Percentiles rank a stretch among this genome's conserved stretches.
Evolutionary conservation across 352 stramenopile genomes (phyloP).

Genomic region (Detonula confervacea): DNA sequence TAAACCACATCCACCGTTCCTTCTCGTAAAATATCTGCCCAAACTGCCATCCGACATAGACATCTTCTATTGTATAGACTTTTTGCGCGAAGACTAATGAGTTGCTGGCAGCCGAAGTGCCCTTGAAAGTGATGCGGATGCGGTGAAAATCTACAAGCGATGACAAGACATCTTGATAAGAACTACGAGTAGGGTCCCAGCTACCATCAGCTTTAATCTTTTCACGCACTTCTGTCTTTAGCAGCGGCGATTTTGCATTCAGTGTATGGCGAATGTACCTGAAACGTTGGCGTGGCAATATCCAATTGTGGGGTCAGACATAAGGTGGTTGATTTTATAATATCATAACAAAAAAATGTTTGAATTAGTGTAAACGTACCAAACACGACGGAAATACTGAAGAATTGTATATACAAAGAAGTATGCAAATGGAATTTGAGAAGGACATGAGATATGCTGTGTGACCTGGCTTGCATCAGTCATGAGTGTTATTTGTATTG

Average conservation of each 20-base stretch:
- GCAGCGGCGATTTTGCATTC: conserved; percentile 24
- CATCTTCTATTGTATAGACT: conserved; percentile 36
- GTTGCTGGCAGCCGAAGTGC: conserved; percentile 28
- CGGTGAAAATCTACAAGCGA: conserved; percentile 31
- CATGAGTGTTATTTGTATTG: no score
- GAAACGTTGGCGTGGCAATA: no score
- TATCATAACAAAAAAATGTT: no score
- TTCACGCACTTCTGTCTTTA: conserved; percentile 17
- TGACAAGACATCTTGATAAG: conserved; percentile 26
- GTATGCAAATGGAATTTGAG: no score
- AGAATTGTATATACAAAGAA: no score
- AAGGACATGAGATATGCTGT: no score
- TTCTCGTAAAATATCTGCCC: conserved; percentile 39
- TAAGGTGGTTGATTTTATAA: no score
- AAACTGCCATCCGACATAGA: conserved; percentile 49
- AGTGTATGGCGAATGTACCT: conserved; percentile 40
- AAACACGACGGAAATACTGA: no score
- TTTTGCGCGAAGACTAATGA: conserved; percentile 27
- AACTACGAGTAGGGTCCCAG: conserved; percentile 22
- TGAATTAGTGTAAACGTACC: no score
- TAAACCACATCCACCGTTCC: not conserved
- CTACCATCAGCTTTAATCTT: conserved; percentile 28
- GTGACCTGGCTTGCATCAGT: no score
- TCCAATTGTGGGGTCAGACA: no score
- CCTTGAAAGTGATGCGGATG: conserved; percentile 34